Conservation (phyloP, 1,284 basidiomycete genomes). For the Ceratorhiza oryzae-sativae region DNA sequence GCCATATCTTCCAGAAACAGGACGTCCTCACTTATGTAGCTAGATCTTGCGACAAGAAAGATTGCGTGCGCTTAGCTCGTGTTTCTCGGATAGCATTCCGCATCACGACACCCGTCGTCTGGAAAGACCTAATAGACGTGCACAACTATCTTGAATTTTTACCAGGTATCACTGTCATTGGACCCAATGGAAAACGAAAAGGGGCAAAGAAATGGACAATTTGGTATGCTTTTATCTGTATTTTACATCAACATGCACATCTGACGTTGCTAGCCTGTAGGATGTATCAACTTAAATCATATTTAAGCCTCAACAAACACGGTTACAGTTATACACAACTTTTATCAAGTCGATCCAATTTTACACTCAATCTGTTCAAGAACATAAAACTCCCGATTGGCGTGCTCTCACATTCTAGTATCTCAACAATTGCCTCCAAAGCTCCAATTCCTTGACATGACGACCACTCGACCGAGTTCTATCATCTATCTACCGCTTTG, state of each 20-base stretch:
- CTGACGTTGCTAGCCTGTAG: neutral
- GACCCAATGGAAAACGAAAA: neutral
- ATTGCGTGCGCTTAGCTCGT: neutral
- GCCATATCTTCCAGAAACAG: neutral
- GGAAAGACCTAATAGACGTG: constrained; percentile 1
- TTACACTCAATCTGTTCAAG: neutral
- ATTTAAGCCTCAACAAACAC: neutral
- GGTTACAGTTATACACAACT: neutral
- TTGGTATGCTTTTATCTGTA: neutral
- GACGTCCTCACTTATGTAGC: neutral
- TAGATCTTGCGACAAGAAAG: neutral
- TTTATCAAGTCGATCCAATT: neutral
- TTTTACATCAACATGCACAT: neutral
- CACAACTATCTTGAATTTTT: neutral
- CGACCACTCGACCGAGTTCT: neutral
- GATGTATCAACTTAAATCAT: neutral
- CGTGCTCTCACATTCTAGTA: neutral
- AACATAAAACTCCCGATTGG: neutral
- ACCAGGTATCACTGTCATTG: neutral
- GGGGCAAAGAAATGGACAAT: neutral
- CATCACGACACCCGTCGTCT: constrained; percentile 1
- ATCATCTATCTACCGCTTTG: neutral
- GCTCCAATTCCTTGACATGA: neutral
- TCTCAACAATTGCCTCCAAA: neutral
- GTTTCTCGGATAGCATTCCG: neutral